A percentile compares a stretch with the other conserved stretches of the same genome.
These are phyloP conservation scores for Suhomyces taliae DNA, from an alignment of 1,139 yeast species.

Conservation along the genomic window DNA sequence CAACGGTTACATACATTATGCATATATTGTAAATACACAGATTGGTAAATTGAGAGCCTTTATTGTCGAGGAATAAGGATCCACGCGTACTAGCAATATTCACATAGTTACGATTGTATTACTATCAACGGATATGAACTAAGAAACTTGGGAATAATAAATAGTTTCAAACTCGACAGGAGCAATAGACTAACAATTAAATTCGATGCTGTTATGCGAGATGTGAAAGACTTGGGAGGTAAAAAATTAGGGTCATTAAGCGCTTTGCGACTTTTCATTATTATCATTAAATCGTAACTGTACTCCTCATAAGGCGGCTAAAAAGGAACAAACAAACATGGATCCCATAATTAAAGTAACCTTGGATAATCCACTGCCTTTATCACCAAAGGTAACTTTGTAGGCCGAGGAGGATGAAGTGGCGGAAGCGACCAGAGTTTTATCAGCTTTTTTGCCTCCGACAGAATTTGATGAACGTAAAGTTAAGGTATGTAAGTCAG, in stretches of 20 bases:
- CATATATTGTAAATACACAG: background rate
- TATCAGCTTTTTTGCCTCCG: conserved; percentile 9
- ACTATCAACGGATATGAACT: background rate
- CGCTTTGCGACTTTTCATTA: conserved; percentile 8
- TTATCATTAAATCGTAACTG: conserved; percentile 1
- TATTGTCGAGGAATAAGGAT: background rate
- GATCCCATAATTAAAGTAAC: conserved; percentile 8
- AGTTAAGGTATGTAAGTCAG: conserved; percentile 13
- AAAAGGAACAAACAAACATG: conserved; percentile 10
- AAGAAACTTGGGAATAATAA: background rate
- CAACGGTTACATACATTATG: background rate
- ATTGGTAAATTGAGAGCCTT: background rate
- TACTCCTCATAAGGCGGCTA: conserved; percentile 12
- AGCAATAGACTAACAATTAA: background rate
- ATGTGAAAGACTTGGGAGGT: background rate
- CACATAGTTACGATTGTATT: background rate
- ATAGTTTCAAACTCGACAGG: background rate
- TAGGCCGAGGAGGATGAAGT: conserved; percentile 7
- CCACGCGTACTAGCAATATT: background rate
- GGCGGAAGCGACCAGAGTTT: conserved; percentile 8
- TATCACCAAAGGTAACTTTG: background rate
- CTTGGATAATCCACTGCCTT: conserved; percentile 8
- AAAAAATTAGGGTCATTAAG: conserved; percentile 1
- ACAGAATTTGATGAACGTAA: conserved; percentile 5
- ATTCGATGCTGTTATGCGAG: background rate